Percentiles rank a stretch among this genome's conserved stretches.
These are phyloP conservation scores for Talaromyces stipitatus DNA, from an alignment of 495 filamentous ascomycete genomes.

Conservation along the genomic window DNA sequence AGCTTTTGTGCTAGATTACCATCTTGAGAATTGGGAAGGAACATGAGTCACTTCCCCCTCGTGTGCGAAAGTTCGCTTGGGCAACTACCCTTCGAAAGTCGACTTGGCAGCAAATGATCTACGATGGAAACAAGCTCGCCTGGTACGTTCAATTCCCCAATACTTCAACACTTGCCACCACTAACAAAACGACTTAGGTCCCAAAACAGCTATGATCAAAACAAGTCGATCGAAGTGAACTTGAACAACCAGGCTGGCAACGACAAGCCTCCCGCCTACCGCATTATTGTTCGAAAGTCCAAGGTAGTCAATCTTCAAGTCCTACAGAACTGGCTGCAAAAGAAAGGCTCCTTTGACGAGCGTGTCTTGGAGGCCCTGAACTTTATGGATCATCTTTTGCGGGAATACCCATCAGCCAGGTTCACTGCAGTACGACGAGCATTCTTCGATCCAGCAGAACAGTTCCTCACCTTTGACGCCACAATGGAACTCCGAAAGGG, in stretches of 20 bases:
- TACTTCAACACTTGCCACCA: constrained; percentile 18
- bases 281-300: constrained; percentile 50
- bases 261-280: constrained; percentile 39
- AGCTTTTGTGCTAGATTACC: constrained; percentile 38
- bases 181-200: constrained; percentile 14
- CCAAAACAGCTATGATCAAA: constrained; percentile 4
- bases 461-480: constrained; percentile 35
- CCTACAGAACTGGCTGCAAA: constrained; percentile 57
- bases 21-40: constrained; percentile 31
- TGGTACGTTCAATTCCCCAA: constrained; percentile 52
- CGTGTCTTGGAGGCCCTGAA: constrained; percentile 71
- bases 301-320: constrained; percentile 54
- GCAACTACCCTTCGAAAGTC: constrained; percentile 47
- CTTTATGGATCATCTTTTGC: constrained; percentile 84
- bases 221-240: background rate
- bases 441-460: constrained; percentile 48
- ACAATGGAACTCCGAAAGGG: constrained; percentile 77
- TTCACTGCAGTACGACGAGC: constrained; percentile 65
- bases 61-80: constrained; percentile 69
- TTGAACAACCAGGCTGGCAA: constrained; percentile 12
- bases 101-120: constrained; percentile 54
- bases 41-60: constrained; percentile 51
- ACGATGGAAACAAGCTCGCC: constrained; percentile 69
- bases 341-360: constrained; percentile 49
- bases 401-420: constrained; percentile 58